Conservation (phyloP, 441 rosid genomes). For the Euphorbia schlechtendalii region DNA sequence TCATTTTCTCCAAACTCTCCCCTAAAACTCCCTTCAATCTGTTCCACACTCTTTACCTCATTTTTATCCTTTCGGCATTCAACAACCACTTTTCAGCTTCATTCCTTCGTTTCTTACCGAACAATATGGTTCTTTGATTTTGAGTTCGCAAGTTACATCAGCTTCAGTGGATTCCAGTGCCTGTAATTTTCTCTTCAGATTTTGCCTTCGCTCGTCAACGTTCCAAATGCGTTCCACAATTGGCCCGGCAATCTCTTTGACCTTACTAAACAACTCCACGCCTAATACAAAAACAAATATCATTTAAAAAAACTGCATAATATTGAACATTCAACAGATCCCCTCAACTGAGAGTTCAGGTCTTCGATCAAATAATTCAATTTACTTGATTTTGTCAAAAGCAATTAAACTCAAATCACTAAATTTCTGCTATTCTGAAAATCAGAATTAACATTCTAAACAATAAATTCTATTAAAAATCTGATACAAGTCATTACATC, state of each 20-base stretch:
- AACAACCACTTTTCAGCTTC: conserved; percentile 1
- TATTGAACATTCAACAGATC: too few species aligned
- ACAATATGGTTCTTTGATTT: neutral
- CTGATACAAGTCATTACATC: too few species aligned
- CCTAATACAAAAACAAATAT: neutral
- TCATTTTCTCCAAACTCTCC: neutral
- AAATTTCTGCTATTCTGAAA: too few species aligned
- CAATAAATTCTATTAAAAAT: too few species aligned
- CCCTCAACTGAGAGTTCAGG: too few species aligned
- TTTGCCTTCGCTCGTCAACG: neutral
- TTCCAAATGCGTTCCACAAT: neutral
- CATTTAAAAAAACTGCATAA: too few species aligned
- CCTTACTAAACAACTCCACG: neutral
- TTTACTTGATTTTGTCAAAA: too few species aligned
- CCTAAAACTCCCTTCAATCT: neutral
- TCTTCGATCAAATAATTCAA: too few species aligned
- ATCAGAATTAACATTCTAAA: too few species aligned
- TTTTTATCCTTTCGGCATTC: neutral
- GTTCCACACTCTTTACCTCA: neutral
- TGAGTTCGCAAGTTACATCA: neutral
- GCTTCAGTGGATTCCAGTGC: neutral
- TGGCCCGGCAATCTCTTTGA: neutral
- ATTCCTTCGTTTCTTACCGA: neutral
- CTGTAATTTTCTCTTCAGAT: neutral
- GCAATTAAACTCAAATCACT: too few species aligned